A percentile compares a stretch with the other conserved stretches of the same genome.
Conservation (phyloP, 1,284 basidiomycete species). For the Wallemia ichthyophaga region DNA sequence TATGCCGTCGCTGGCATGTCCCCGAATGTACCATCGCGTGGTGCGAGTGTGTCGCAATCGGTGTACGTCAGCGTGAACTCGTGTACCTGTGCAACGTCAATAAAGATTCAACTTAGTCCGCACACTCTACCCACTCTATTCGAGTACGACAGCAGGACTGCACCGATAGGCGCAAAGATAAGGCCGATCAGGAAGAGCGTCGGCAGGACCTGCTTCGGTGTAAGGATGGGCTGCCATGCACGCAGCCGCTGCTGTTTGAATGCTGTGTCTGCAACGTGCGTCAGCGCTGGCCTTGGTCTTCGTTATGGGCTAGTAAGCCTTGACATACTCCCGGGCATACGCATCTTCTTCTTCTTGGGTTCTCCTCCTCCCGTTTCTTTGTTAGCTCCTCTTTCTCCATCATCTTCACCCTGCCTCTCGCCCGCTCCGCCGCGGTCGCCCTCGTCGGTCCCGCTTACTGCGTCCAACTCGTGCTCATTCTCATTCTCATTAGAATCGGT, state of each 20-base stretch:
- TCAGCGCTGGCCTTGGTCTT: neutral
- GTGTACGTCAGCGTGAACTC: slow-evolving; percentile 93
- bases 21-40: slow-evolving; percentile 21
- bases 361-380: no score
- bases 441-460: no score
- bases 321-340: neutral
- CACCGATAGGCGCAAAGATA: slow-evolving; percentile 86
- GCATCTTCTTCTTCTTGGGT: neutral
- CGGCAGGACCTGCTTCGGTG: slow-evolving; percentile 84
- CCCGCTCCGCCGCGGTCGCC: no score
- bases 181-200: slow-evolving; percentile 83
- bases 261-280: slow-evolving; percentile 38
- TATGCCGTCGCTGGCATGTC: slow-evolving; percentile 33
- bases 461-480: neutral
- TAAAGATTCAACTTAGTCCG: no score
- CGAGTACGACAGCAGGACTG: slow-evolving; percentile 32
- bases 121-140: neutral
- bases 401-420: no score
- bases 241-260: slow-evolving; percentile 99
- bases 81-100: slow-evolving; percentile 28
- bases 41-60: slow-evolving; percentile 39
- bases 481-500: neutral
- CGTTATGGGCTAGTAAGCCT: neutral
- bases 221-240: slow-evolving; percentile 98
- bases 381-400: no score